phyloP scores from a whole-genome alignment of 305 asterid species.

The Coffea humblotiana region DNA sequence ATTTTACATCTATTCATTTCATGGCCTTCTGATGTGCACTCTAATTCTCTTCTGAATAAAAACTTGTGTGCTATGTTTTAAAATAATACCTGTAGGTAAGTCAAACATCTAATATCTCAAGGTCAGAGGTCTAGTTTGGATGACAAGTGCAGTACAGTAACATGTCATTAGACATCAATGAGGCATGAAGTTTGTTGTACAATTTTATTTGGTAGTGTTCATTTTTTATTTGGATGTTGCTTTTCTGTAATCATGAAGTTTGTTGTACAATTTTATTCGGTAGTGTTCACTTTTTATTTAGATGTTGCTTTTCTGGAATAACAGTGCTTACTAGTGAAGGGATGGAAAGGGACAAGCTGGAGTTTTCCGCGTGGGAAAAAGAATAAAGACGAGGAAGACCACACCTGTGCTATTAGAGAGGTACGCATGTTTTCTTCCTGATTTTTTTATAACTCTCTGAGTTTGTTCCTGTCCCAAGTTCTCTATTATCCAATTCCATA shows the following conservation, averaged over 20 bases:
- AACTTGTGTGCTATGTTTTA: not conserved
- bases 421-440: slow-evolving; percentile 38
- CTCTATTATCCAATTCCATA: not conserved
- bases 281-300: not conserved
- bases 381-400: slow-evolving; percentile 97
- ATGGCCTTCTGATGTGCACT: not conserved
- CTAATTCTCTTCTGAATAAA: not conserved
- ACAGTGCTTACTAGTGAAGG: slow-evolving; percentile 95
- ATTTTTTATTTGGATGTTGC: not conserved
- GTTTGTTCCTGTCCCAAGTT: not conserved
- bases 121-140: not conserved
- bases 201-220: no score
- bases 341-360: slow-evolving; percentile 99
- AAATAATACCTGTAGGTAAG: no score
- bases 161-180: not conserved
- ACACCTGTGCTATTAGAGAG: slow-evolving; percentile 90
- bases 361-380: slow-evolving; percentile 99
- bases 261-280: no score
- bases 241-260: not conserved
- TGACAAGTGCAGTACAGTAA: not conserved
- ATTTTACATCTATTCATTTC: not conserved
- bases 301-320: not conserved
- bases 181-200: not conserved
- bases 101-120: not conserved
- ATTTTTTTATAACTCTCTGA: not conserved